Conservation (phyloP, 495 filamentous ascomycete genomes). For the Xeromyces bisporus region DNA sequence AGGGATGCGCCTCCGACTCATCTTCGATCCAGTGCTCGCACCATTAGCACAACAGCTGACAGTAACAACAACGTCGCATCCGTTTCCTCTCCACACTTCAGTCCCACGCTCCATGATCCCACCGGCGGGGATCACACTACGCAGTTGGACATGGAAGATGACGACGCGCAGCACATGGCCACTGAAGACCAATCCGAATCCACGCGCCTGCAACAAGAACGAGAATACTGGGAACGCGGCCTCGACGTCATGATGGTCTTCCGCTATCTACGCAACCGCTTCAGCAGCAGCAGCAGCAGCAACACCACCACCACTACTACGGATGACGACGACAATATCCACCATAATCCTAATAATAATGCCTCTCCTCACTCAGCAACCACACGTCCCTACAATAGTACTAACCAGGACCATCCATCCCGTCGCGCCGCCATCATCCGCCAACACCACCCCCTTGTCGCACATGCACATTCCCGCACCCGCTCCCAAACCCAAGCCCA, state of each 20-base stretch:
- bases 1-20: slow-evolving; percentile 6
- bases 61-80: slow-evolving; percentile 11
- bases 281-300: slow-evolving; percentile 30
- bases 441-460: slow-evolving; percentile 70
- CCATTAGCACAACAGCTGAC: slow-evolving; percentile 7
- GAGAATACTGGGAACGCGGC: slow-evolving; percentile 78
- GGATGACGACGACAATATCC: slow-evolving; percentile 16
- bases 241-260: slow-evolving; percentile 80
- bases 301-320: slow-evolving; percentile 18
- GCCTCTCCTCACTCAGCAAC: neutral
- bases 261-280: slow-evolving; percentile 63
- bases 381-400: slow-evolving; percentile 9
- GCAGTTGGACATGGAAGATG: slow-evolving; percentile 54
- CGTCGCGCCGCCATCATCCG: slow-evolving; percentile 69
- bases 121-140: slow-evolving; percentile 32
- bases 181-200: slow-evolving; percentile 17
- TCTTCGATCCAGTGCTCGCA: slow-evolving; percentile 4
- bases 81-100: slow-evolving; percentile 25
- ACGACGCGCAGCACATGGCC: slow-evolving; percentile 11
- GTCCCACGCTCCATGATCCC: slow-evolving; percentile 25
- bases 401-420: slow-evolving; percentile 44
- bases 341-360: neutral
- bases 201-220: slow-evolving; percentile 22
- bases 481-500: slow-evolving; percentile 36
- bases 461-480: slow-evolving; percentile 31